These are phyloP conservation scores for Cryptococcus sp. DNA, from an alignment of 1,284 basidiomycete genomes.

Conservation along the genomic window DNA sequence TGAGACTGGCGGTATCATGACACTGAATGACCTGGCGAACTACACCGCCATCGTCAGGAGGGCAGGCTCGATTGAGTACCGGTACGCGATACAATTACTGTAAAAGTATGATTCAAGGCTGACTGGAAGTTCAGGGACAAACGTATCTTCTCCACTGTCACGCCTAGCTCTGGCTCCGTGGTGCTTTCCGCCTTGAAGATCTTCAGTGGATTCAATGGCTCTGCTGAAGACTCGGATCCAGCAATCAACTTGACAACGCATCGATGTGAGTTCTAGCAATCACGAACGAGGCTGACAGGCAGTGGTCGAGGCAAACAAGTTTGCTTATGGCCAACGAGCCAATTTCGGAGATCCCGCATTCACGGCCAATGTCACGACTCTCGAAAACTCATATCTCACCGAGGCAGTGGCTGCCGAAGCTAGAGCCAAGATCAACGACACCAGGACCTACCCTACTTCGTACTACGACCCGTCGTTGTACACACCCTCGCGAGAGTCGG, in stretches of 20 bases:
- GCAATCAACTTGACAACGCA: constrained; percentile 47
- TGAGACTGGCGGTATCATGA: constrained; percentile 31
- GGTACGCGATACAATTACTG: too few species aligned
- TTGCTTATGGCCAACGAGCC: constrained; percentile 54
- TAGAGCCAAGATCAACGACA: constrained; percentile 41
- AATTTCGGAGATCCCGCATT: constrained; percentile 54
- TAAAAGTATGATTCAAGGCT: background rate
- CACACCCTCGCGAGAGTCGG: constrained; percentile 41
- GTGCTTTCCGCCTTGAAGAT: constrained; percentile 42
- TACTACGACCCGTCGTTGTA: constrained; percentile 52
- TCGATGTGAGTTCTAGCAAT: constrained; percentile 23
- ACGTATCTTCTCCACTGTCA: constrained; percentile 31
- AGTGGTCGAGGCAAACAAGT: constrained; percentile 53
- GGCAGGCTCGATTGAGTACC: too few species aligned
- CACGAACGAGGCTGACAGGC: background rate
- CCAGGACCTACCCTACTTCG: constrained; percentile 25
- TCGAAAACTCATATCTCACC: constrained; percentile 48
- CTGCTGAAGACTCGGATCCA: constrained; percentile 19
- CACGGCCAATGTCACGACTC: constrained; percentile 48
- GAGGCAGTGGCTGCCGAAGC: constrained; percentile 36
- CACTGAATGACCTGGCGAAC: constrained; percentile 19
- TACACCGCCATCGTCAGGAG: too few species aligned
- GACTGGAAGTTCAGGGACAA: constrained; percentile 25
- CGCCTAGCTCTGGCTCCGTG: constrained; percentile 37
- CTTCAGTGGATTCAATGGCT: constrained; percentile 35